These are phyloP conservation scores for Aspergillus flavus DNA, from an alignment of 2,329 filamentous ascomycete species.

Conservation along the genomic window DNA sequence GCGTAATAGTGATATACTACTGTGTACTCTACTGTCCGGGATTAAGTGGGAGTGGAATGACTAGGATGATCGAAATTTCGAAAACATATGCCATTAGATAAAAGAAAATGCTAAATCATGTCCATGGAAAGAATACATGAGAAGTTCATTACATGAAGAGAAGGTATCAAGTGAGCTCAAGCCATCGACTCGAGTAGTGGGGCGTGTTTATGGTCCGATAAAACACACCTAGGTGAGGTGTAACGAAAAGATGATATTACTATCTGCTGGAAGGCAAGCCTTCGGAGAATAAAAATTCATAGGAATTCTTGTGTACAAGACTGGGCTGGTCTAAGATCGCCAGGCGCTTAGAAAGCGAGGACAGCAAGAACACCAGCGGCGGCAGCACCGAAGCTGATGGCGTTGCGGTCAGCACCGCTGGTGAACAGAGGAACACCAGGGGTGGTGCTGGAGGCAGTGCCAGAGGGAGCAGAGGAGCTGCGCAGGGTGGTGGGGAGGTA, in stretches of 20 bases:
- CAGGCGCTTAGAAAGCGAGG: constrained; percentile 36
- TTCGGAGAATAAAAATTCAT: constrained; percentile 8
- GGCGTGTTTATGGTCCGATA: neutral
- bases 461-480: constrained; percentile 16
- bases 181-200: neutral
- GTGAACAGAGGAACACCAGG: constrained; percentile 28
- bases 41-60: neutral
- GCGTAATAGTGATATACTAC: too few species aligned
- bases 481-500: constrained; percentile 16
- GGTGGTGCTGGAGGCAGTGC: constrained; percentile 16
- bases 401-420: constrained; percentile 37
- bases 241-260: constrained; percentile 4
- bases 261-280: constrained; percentile 1
- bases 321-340: neutral
- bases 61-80: neutral
- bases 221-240: neutral
- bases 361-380: constrained; percentile 38
- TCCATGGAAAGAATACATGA: constrained; percentile 6
- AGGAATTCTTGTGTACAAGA: constrained; percentile 1
- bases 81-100: constrained; percentile 10
- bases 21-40: too few species aligned
- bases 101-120: neutral
- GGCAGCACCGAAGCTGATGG: constrained; percentile 38
- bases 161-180: neutral
- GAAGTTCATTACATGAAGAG: constrained; percentile 12